Evolutionary conservation across 768 basidiomycete genomes (phyloP), one percentile per base, ranked within the genome.

Genomic region (Tulasnella sp.): DNA sequence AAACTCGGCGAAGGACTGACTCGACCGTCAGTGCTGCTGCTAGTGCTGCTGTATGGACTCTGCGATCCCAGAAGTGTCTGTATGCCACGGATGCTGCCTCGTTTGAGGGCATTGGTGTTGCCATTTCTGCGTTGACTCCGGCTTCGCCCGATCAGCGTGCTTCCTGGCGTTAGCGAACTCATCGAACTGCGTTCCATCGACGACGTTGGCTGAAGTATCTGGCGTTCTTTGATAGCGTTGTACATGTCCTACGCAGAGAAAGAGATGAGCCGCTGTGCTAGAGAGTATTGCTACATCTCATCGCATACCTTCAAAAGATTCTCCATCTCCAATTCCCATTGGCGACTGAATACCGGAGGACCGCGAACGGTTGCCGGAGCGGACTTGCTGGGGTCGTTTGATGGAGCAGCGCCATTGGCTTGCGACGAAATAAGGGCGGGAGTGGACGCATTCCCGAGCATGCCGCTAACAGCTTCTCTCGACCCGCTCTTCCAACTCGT

Each of bases 1-100:
- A 93, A 96, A 85, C 96, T 98, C 2, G 97, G 96, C 4, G 97
- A 94, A 8, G 97, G 98, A 85, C 96, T 98, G n/a, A 93, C 89
- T 34, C 96, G 90, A 1, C 97, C 96, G 83, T 97, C 95, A 80
- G 93, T 90, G 83, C 83, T 83, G 80, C 91, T 93, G 85, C 92
- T 93, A 83, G 91, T 93, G 83, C 93, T 94, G 83, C 94, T 94
- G 84, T 96, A 96, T 9, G 95, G 94, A 84, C 93, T 96, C 81
- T 91, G 93, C 24, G 90, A 86, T 72, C 89, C 89, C 20, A 97
- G 87, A 79, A 98, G 92, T 7, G 93, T 92, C 80, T 94, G 94
- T 75, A 96, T 87, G 0, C 97, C 96, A 28, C 96, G 91, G 72
- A 99, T 94, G 84, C 96, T 98, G 34, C 94, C 94, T 48, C 98